Evolutionary conservation across 2,329 filamentous ascomycete species (phyloP).

Genomic region (Intubia oerlemansii): DNA sequence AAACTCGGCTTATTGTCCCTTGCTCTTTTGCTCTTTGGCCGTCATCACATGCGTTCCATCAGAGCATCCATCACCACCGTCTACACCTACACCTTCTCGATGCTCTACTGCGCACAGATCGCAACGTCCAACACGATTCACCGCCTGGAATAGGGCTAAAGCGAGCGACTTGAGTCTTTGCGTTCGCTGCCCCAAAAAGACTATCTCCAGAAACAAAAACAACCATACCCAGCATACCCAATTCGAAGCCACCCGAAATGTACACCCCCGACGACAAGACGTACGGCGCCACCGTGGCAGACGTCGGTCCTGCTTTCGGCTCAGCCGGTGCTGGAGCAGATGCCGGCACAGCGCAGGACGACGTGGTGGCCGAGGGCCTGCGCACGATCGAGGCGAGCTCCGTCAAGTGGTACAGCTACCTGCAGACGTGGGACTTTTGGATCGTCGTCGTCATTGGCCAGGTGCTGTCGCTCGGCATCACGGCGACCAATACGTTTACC

Average conservation of each 20-base stretch:
- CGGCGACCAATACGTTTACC: conserved; percentile 78
- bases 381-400: conserved; percentile 31
- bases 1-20: no score
- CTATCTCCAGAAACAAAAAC: conserved; percentile 8
- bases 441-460: conserved; percentile 63
- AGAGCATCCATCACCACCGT: no score
- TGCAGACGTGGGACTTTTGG: conserved; percentile 76
- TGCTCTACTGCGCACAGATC: no score
- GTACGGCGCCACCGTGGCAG: conserved; percentile 1
- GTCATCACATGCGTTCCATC: no score
- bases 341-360: conserved; percentile 10
- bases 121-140: no score
- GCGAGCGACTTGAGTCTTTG: conserved; percentile 48
- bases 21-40: no score
- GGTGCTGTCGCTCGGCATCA: conserved; percentile 73
- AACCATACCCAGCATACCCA: not conserved
- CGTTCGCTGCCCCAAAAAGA: conserved; percentile 41
- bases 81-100: no score
- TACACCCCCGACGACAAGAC: conserved; percentile 4
- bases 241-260: not conserved
- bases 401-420: conserved; percentile 47
- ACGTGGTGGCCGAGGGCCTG: conserved; percentile 27
- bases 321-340: conserved; percentile 8
- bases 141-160: conserved; percentile 17
- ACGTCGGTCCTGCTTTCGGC: not conserved